These are phyloP conservation scores for Moniliella sp. DNA, from an alignment of 1,284 basidiomycete species.

Conservation along the genomic window DNA sequence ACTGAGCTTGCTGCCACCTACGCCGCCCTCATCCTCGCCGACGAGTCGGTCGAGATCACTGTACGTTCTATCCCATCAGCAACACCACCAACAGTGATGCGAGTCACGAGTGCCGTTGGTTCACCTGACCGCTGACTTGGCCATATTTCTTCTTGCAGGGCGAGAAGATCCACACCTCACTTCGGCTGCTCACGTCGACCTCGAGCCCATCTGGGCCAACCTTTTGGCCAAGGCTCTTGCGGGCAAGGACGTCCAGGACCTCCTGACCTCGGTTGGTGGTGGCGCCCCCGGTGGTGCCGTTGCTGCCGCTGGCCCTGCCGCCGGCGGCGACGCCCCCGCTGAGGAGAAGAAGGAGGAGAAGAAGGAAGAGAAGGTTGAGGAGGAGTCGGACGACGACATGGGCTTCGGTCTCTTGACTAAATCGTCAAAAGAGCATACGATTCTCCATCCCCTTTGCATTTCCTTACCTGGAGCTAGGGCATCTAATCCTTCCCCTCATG, in stretches of 20 bases:
- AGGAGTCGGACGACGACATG: no score
- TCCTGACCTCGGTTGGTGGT: constrained; percentile 70
- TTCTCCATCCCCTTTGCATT: no score
- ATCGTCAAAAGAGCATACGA: no score
- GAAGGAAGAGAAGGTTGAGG: constrained; percentile 50
- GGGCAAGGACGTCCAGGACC: constrained; percentile 87
- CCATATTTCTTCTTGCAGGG: constrained; percentile 48
- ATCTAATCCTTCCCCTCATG: no score
- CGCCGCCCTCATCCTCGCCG: constrained; percentile 59
- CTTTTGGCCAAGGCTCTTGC: constrained; percentile 92
- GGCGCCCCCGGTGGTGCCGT: constrained; percentile 47
- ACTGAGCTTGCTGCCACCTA: constrained; percentile 45
- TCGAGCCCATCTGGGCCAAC: constrained; percentile 91
- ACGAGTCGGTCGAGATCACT: constrained; percentile 71
- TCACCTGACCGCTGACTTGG: not conserved
- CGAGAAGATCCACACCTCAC: constrained; percentile 74
- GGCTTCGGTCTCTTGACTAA: no score
- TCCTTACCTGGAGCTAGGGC: no score
- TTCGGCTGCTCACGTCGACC: constrained; percentile 56
- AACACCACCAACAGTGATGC: not conserved
- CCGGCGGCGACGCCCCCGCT: constrained; percentile 44
- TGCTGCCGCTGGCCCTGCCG: constrained; percentile 40
- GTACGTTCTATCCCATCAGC: constrained; percentile 46
- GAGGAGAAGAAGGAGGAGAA: constrained; percentile 50
- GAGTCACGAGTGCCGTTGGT: not conserved